phyloP scores from a whole-genome alignment of 2,329 filamentous ascomycete genomes.

The Chlorencoelia australis region DNA sequence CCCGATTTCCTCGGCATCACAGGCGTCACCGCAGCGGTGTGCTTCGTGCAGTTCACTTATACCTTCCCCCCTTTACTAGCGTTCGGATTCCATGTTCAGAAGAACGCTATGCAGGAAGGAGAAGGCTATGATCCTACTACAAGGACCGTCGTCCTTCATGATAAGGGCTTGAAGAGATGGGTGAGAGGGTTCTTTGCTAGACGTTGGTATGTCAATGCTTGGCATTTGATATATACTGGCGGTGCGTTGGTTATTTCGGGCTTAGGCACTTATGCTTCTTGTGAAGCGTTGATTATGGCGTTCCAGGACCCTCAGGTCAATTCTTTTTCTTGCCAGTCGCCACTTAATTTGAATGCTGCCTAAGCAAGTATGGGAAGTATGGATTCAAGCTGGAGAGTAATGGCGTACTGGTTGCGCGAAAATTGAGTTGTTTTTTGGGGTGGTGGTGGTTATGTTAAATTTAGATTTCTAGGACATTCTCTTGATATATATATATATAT shows the following conservation, averaged over 20 bases:
- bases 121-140: constrained; percentile 24
- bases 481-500: too few relatives aligned
- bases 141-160: constrained; percentile 7
- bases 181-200: constrained; percentile 15
- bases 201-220: constrained; percentile 13
- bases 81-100: constrained; percentile 20
- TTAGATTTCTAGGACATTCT: too few relatives aligned
- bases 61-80: constrained; percentile 33
- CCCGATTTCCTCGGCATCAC: constrained; percentile 32
- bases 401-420: too few relatives aligned
- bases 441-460: too few relatives aligned
- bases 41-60: constrained; percentile 37
- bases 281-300: constrained; percentile 2
- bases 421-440: too few relatives aligned
- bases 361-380: too few relatives aligned
- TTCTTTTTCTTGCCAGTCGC: too few relatives aligned
- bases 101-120: constrained; percentile 18
- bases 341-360: too few relatives aligned
- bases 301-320: too few relatives aligned
- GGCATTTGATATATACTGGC: constrained; percentile 17
- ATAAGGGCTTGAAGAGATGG: constrained; percentile 10
- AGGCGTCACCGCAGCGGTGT: constrained; percentile 33
- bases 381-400: too few relatives aligned
- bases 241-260: constrained; percentile 14
- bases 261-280: constrained; percentile 17